These are phyloP conservation scores for Suillus weaverae DNA, from an alignment of 768 basidiomycete genomes.

Conservation along the genomic window DNA sequence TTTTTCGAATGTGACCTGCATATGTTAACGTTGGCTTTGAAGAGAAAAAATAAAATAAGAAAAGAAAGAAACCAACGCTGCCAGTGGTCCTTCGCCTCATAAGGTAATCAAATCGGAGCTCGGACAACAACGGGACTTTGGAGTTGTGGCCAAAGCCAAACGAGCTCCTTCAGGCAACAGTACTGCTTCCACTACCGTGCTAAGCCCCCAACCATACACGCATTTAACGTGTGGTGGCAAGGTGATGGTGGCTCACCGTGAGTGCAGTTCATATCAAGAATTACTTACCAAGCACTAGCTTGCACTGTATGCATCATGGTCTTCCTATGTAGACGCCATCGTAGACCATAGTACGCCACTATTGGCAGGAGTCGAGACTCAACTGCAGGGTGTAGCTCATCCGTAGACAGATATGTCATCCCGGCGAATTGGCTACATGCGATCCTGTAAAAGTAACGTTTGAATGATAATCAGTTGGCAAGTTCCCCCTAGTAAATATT, in stretches of 20 bases:
- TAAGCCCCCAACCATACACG: not conserved
- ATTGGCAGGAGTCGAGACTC: not conserved
- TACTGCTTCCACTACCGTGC: not conserved
- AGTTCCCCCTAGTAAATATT: too few species aligned
- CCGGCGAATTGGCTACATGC: not conserved
- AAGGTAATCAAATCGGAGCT: not conserved
- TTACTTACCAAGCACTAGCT: not conserved
- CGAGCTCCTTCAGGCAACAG: not conserved
- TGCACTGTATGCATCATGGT: too few species aligned
- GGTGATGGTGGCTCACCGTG: not conserved
- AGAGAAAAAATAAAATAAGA: not conserved
- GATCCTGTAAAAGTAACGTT: not conserved
- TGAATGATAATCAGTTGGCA: not conserved
- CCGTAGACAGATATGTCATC: not conserved
- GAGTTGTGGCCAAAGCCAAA: not conserved
- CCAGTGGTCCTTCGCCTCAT: not conserved
- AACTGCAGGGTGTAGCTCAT: not conserved
- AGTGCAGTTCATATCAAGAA: not conserved
- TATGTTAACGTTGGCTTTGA: not conserved
- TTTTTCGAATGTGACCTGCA: not conserved
- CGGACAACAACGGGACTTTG: not conserved
- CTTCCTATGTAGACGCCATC: not conserved
- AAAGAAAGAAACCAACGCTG: not conserved
- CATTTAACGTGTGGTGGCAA: conserved; percentile 1
- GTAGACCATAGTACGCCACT: too few species aligned